Evolutionary conservation across 108 stramenopile genomes (phyloP).

Genomic region (Nitzschia sp.): DNA sequence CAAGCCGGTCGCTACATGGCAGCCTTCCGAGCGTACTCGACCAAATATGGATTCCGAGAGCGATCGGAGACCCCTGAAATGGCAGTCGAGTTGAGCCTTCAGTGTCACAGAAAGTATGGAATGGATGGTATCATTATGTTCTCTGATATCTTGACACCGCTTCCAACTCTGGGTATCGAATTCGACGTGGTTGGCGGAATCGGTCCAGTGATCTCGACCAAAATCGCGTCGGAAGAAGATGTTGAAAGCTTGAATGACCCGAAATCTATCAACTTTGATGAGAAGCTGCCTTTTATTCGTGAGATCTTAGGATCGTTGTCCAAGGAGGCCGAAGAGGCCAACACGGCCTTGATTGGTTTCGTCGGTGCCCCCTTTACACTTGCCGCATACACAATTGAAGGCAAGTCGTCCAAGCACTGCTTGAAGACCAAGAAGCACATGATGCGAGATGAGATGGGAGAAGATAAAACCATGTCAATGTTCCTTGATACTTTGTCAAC

Average conservation of each 20-base stretch:
- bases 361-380: conserved; percentile 98
- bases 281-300: conserved; percentile 89
- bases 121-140: conserved; percentile 99
- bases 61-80: conserved; percentile 94
- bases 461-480: conserved; percentile 66
- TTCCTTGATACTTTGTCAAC: conserved; percentile 89
- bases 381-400: conserved; percentile 96
- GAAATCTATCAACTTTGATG: conserved; percentile 67
- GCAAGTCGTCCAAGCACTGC: conserved; percentile 88
- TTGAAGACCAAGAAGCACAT: conserved; percentile 88
- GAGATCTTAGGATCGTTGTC: conserved; percentile 81
- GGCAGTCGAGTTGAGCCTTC: conserved; percentile 93
- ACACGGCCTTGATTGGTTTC: conserved; percentile 97
- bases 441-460: conserved; percentile 76
- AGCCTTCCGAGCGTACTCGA: conserved; percentile 94
- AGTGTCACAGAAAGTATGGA: conserved; percentile 93
- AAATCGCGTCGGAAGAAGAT: conserved; percentile 62
- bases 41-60: conserved; percentile 89
- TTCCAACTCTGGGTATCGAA: conserved; percentile 95
- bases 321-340: conserved; percentile 77
- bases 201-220: conserved; percentile 91
- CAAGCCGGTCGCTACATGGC: conserved; percentile 99
- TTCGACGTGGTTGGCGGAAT: conserved; percentile 94
- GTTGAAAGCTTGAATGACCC: conserved; percentile 52
- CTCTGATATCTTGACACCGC: conserved; percentile 97